Base-by-base conservation (phyloP, 2,329 filamentous ascomycete species). In the Didymellaceae sp. region DNA sequence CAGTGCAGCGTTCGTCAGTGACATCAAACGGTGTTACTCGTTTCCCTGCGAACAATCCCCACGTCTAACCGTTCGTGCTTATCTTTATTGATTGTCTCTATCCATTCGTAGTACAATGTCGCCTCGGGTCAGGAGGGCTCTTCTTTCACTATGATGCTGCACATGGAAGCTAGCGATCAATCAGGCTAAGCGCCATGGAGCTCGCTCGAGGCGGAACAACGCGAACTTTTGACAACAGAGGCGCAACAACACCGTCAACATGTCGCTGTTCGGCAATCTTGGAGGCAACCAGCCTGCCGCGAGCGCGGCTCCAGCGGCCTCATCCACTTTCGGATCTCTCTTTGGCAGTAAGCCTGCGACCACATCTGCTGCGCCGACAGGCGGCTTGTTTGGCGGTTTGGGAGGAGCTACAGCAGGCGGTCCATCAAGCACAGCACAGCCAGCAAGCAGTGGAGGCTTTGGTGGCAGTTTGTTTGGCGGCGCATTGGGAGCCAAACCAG, bases 401-500 rank as follows among this genome's bases (percentile, higher is more conserved):
- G 62, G 65, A 14, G 63, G 59, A 56, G 60, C 61, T 17, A 51
- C 61, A 32, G 58, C 63, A 33, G 62, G 54, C 46, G 62, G 65
- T 47, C 46, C 62, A 25, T 40, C 63, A 33, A 56, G 61, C 48
- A 59, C 61, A 26, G 54, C 66, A 45, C 67, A 67, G 39, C 57
- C 65, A 53, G 50, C 67, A 54, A 57, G 61, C 53, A 52, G 60
- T 21, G 66, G 67, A 24, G 62, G 58, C 10, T 45, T 70, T 21
- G 66, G 67, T 2, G 62, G 65, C 65, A 73, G 56, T 61, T 75
- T 57, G 41, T 70, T 67, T 54, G 58, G 65, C 24, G 68, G 59
- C 35, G 49, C 55, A 62, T 51, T 67, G 42, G 62, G 63, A 20
- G 67, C 46, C 73, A 78, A 64, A 43, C 53, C 77, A 70, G 54